Evolutionary conservation across 1,139 yeast genomes (phyloP).

Genomic region (Schizosaccharomyces versatilis): DNA sequence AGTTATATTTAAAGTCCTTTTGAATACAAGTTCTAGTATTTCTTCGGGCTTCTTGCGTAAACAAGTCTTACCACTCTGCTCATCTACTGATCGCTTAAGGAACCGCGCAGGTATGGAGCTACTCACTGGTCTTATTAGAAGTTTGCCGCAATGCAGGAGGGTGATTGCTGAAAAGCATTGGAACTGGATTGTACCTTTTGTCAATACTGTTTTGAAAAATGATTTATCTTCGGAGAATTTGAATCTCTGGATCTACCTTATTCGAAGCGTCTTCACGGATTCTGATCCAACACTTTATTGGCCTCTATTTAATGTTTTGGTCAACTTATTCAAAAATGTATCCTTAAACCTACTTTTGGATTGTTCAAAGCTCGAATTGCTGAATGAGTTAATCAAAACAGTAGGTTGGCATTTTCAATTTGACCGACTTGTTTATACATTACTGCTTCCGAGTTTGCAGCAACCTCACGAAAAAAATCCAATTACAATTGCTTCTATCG

Average conservation of each 20-base stretch:
- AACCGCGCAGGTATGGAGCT: constrained; percentile 24
- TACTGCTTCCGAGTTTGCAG: constrained; percentile 26
- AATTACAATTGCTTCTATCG: constrained; percentile 44
- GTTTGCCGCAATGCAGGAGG: constrained; percentile 11
- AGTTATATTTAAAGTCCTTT: constrained; percentile 5
- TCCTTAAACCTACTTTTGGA: constrained; percentile 44
- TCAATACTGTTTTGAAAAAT: constrained; percentile 30
- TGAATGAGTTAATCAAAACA: constrained; percentile 34
- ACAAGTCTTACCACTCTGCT: constrained; percentile 12
- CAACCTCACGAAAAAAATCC: constrained; percentile 27
- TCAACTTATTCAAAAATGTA: constrained; percentile 29
- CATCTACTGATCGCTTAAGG: constrained; percentile 18
- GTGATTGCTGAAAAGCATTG: constrained; percentile 17
- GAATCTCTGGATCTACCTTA: constrained; percentile 54
- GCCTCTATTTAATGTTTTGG: constrained; percentile 27
- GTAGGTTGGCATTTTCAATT: constrained; percentile 36
- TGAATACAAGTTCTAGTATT: constrained; percentile 6
- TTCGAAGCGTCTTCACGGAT: constrained; percentile 28
- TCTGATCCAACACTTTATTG: constrained; percentile 45
- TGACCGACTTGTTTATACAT: constrained; percentile 22
- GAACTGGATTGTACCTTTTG: constrained; percentile 28
- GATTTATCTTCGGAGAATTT: constrained; percentile 59
- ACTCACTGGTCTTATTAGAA: constrained; percentile 4
- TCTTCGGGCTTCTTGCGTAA: constrained; percentile 14
- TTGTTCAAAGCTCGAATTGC: constrained; percentile 37